Evolutionary conservation across 106 monocot genomes (phyloP).

Genomic region (Phalaenopsis aphrodite): DNA sequence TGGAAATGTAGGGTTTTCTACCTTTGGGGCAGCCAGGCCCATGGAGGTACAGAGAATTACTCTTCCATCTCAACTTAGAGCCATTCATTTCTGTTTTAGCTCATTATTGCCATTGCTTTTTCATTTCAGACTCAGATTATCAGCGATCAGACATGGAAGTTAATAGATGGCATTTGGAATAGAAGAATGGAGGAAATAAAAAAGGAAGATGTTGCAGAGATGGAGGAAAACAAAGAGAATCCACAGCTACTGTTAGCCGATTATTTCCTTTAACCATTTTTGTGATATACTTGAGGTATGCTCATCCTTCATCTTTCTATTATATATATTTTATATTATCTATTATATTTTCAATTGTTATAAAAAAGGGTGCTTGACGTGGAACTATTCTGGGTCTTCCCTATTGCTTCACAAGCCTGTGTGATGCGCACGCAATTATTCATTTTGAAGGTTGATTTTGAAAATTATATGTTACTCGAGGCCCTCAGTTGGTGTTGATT

Average conservation of each 20-base stretch:
- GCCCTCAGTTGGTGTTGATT: too few relatives aligned
- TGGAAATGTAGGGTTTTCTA: conserved; percentile 67
- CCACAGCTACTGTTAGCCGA: conserved; percentile 58
- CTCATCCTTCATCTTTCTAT: not conserved
- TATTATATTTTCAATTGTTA: not conserved
- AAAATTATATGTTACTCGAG: too few relatives aligned
- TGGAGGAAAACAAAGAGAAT: conserved; percentile 45
- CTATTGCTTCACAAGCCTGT: not conserved
- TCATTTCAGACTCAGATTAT: conserved; percentile 62
- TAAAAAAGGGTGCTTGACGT: not conserved
- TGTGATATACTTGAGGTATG: not conserved
- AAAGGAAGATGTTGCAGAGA: conserved; percentile 45
- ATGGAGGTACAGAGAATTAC: conserved; percentile 36
- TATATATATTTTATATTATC: not conserved
- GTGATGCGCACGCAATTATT: not conserved
- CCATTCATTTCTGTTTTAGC: not conserved
- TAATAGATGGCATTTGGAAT: conserved; percentile 66
- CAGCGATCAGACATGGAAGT: conserved; percentile 72
- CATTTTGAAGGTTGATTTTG: too few relatives aligned
- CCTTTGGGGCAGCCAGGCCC: conserved; percentile 79
- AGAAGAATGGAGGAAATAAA: conserved; percentile 57
- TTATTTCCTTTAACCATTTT: conserved; percentile 36
- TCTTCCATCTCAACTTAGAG: not conserved
- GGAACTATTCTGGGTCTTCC: not conserved
- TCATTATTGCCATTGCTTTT: conserved; percentile 8